Percentiles rank a stretch among this genome's conserved stretches.
phyloP scores from a whole-genome alignment of 179 eudicot species.

The Silene vulgaris region DNA sequence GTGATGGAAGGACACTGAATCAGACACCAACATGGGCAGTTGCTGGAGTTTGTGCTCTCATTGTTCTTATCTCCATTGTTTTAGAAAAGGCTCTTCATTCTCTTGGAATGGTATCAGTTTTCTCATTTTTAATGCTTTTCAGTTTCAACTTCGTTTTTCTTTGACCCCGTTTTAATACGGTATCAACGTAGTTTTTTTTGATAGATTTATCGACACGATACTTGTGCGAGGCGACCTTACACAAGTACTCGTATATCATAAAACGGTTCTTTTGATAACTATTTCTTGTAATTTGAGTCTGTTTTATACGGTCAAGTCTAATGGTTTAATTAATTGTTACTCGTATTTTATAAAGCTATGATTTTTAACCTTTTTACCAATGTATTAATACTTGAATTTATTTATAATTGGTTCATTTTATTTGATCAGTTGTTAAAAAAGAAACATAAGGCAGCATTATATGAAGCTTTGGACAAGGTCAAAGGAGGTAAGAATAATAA shows the following conservation, averaged over 20 bases:
- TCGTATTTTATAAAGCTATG: too few relatives aligned
- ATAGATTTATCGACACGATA: too few relatives aligned
- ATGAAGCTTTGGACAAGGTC: constrained; percentile 69
- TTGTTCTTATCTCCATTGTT: constrained; percentile 54
- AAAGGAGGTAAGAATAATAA: constrained; percentile 46
- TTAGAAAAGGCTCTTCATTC: constrained; percentile 51
- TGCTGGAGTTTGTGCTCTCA: constrained; percentile 57
- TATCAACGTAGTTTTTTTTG: not conserved
- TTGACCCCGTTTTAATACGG: not conserved
- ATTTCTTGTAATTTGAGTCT: too few relatives aligned
- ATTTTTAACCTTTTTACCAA: too few relatives aligned
- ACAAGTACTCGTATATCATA: too few relatives aligned
- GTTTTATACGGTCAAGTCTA: too few relatives aligned
- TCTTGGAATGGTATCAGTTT: constrained; percentile 43
- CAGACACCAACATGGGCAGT: constrained; percentile 82
- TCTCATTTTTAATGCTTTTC: not conserved
- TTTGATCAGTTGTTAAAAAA: constrained; percentile 30
- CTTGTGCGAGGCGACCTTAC: too few relatives aligned
- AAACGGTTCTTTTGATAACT: too few relatives aligned
- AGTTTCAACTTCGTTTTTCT: not conserved
- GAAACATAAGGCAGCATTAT: constrained; percentile 57
- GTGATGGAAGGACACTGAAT: constrained; percentile 38
- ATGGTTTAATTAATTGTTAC: too few relatives aligned
- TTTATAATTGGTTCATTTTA: not conserved
- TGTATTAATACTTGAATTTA: too few relatives aligned